A percentile compares a stretch with the other conserved stretches of the same genome.
Evolutionary conservation across 805 yeast species (phyloP).

Genomic region (Kregervanrija pseudodelftensis): DNA sequence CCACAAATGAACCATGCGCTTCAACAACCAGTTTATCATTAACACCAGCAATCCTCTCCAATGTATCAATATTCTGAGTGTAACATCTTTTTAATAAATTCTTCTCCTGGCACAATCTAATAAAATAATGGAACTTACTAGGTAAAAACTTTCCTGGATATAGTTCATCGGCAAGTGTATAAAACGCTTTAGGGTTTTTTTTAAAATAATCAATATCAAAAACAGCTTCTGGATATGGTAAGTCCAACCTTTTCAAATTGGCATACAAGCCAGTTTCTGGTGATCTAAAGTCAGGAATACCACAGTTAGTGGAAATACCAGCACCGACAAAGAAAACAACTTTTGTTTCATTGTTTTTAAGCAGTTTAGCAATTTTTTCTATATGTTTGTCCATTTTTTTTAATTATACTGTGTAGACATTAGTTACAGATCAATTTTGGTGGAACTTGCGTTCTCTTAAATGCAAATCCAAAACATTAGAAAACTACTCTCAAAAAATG

Average conservation of each 20-base stretch:
- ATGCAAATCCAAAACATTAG: too few species aligned
- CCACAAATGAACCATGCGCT: constrained; percentile 93
- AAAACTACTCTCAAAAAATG: too few species aligned
- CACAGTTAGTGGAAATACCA: constrained; percentile 88
- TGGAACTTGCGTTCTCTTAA: too few species aligned
- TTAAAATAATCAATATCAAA: constrained; percentile 81
- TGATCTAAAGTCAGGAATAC: constrained; percentile 91
- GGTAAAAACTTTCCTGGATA: constrained; percentile 87
- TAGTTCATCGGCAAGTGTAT: constrained; percentile 73
- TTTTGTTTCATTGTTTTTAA: constrained; percentile 25
- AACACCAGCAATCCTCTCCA: constrained; percentile 82
- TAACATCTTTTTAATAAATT: constrained; percentile 61
- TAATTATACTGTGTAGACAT: too few species aligned
- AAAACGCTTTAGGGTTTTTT: constrained; percentile 76
- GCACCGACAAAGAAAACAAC: constrained; percentile 81
- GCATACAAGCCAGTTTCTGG: constrained; percentile 86
- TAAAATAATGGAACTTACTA: constrained; percentile 70
- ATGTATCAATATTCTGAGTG: constrained; percentile 90
- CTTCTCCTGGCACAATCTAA: constrained; percentile 61
- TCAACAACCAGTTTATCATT: constrained; percentile 60
- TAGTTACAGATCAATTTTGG: too few species aligned
- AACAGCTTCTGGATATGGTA: constrained; percentile 94
- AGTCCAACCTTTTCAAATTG: constrained; percentile 60
- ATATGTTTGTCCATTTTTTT: constrained; percentile 18
- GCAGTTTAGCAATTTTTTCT: constrained; percentile 15